These are phyloP conservation scores for Rhinocladiella mackenziei DNA, from an alignment of 2,329 filamentous ascomycete genomes.

Conservation along the genomic window DNA sequence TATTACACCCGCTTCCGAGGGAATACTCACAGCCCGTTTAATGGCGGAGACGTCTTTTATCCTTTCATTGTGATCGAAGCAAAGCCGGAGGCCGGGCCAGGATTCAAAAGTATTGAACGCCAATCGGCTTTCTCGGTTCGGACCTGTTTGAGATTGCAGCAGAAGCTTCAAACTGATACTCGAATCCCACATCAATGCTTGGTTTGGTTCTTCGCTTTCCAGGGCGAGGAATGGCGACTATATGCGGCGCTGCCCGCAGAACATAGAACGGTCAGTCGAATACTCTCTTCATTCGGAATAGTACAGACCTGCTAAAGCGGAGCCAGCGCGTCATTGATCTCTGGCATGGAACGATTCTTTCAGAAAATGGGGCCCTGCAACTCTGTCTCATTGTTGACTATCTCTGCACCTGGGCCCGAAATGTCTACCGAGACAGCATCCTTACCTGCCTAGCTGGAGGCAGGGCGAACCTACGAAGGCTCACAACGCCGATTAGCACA, in stretches of 20 bases:
- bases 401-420: too few species aligned
- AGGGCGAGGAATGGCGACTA: conserved; percentile 26
- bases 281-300: too few species aligned
- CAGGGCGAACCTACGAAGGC: too few species aligned
- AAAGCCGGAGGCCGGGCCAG: conserved; percentile 24
- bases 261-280: conserved; percentile 8
- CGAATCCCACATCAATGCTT: conserved; percentile 5
- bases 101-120: conserved; percentile 25
- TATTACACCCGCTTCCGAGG: not conserved
- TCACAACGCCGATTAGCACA: too few species aligned
- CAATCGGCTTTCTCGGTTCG: conserved; percentile 30
- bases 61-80: conserved; percentile 32
- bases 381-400: too few species aligned
- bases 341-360: too few species aligned
- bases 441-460: too few species aligned
- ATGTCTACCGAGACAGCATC: too few species aligned
- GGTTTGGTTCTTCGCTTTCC: conserved; percentile 24
- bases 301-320: too few species aligned
- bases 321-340: too few species aligned
- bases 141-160: conserved; percentile 28
- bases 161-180: conserved; percentile 16
- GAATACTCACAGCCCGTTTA: conserved; percentile 2
- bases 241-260: conserved; percentile 23
- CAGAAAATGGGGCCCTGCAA: too few species aligned
- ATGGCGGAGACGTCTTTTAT: conserved; percentile 15